A percentile compares a stretch with the other conserved stretches of the same genome.
Evolutionary conservation across 257 asterid genomes (phyloP).

Genomic region (Przewalskia tangutica): DNA sequence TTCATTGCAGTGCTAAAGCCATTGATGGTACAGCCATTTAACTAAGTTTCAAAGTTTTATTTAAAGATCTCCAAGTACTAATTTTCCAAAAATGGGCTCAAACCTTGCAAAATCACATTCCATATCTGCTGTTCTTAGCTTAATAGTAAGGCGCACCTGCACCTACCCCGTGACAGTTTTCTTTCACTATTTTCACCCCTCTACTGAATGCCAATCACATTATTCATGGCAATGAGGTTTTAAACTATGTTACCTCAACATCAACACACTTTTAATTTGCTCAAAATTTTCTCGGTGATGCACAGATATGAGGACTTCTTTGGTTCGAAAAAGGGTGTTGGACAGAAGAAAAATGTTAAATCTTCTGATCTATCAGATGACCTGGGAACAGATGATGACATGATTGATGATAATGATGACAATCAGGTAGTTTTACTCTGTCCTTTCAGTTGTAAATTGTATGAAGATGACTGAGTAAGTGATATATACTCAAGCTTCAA

Average conservation of each 20-base stretch:
- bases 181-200: not conserved
- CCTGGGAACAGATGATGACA: conserved; percentile 36
- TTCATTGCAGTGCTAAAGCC: not conserved
- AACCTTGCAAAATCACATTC: not conserved
- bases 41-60: not conserved
- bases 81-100: not conserved
- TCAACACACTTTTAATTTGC: not conserved
- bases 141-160: not conserved
- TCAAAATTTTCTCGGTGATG: not conserved
- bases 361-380: conserved; percentile 37
- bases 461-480: not conserved
- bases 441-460: conserved; percentile 2
- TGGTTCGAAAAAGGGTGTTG: conserved; percentile 29
- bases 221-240: not conserved
- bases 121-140: not conserved
- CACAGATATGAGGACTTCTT: conserved; percentile 52
- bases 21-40: not conserved
- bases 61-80: not conserved
- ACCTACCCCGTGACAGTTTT: not conserved
- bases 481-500: not conserved
- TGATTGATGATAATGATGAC: conserved; percentile 14
- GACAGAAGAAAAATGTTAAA: conserved; percentile 44
- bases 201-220: not conserved
- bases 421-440: conserved; percentile 24
- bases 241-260: not conserved